phyloP scores from a whole-genome alignment of 768 basidiomycete species.

The Roridomyces roridus region DNA sequence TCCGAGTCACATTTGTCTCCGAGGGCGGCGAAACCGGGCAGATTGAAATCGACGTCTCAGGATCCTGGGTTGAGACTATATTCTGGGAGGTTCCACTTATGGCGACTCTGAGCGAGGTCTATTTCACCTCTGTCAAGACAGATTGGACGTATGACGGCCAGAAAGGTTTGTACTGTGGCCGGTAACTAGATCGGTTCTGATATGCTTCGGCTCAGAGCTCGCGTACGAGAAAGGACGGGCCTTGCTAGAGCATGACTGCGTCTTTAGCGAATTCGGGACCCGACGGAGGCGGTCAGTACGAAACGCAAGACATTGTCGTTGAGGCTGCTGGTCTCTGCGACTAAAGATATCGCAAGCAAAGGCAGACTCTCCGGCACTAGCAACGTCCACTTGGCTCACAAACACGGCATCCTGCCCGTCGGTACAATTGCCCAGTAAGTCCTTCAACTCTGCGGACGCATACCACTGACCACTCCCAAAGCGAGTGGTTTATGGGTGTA shows the following conservation, averaged over 20 bases:
- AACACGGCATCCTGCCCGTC: conserved; percentile 66
- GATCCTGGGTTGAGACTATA: conserved; percentile 84
- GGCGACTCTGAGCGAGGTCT: conserved; percentile 89
- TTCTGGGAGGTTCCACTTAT: conserved; percentile 97
- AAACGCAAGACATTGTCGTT: conserved; percentile 81
- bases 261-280: conserved; percentile 88
- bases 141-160: conserved; percentile 91
- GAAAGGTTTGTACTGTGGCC: conserved; percentile 53
- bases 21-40: conserved; percentile 58
- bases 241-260: conserved; percentile 68
- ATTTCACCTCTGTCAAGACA: conserved; percentile 74
- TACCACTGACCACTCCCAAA: conserved; percentile 33
- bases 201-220: conserved; percentile 18
- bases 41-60: conserved; percentile 74
- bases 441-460: not conserved
- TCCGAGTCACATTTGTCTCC: conserved; percentile 64
- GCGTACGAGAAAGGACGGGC: conserved; percentile 75
- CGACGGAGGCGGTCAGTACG: conserved; percentile 77
- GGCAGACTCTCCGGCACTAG: conserved; percentile 85
- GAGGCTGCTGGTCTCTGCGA: conserved; percentile 69
- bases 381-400: conserved; percentile 90
- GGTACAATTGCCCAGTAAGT: conserved; percentile 90
- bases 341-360: conserved; percentile 48
- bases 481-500: conserved; percentile 94
- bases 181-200: not conserved